Evolutionary conservation across 305 asterid genomes (phyloP).

Genomic region (Salvia sclarea): DNA sequence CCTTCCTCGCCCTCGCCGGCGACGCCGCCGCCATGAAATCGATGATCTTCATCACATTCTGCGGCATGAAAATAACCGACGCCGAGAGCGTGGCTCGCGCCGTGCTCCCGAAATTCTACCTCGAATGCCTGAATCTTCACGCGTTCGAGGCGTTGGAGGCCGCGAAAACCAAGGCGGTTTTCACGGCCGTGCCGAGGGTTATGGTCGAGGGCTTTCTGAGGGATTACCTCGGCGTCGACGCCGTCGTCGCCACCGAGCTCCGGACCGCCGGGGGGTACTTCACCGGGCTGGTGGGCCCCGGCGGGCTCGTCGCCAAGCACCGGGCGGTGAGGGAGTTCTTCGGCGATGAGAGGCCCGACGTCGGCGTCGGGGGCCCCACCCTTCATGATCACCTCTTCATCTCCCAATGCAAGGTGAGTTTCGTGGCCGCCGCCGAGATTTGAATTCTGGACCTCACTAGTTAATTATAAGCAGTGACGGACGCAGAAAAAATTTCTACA

Average conservation of each 20-base stretch:
- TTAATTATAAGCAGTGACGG: too few species aligned
- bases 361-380: slow-evolving; percentile 65
- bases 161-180: slow-evolving; percentile 46
- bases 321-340: slow-evolving; percentile 58
- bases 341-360: slow-evolving; percentile 62
- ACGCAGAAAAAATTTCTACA: too few species aligned
- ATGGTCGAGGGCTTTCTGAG: slow-evolving; percentile 83
- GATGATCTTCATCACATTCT: slow-evolving; percentile 83
- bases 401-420: slow-evolving; percentile 93
- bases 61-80: slow-evolving; percentile 61
- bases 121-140: slow-evolving; percentile 58
- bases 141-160: slow-evolving; percentile 53
- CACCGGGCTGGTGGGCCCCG: slow-evolving; percentile 51
- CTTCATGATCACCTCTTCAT: slow-evolving; percentile 55
- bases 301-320: slow-evolving; percentile 66
- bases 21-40: too few species aligned
- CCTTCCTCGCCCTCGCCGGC: slow-evolving; percentile 63
- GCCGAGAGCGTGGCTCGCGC: slow-evolving; percentile 68
- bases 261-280: slow-evolving; percentile 52
- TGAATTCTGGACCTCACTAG: background rate
- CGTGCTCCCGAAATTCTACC: slow-evolving; percentile 85
- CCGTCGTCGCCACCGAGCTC: slow-evolving; percentile 74
- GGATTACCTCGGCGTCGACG: slow-evolving; percentile 65
- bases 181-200: slow-evolving; percentile 72
- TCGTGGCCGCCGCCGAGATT: too few species aligned